Evolutionary conservation across 768 basidiomycete genomes (phyloP).

Genomic region (Ramaria rubella): DNA sequence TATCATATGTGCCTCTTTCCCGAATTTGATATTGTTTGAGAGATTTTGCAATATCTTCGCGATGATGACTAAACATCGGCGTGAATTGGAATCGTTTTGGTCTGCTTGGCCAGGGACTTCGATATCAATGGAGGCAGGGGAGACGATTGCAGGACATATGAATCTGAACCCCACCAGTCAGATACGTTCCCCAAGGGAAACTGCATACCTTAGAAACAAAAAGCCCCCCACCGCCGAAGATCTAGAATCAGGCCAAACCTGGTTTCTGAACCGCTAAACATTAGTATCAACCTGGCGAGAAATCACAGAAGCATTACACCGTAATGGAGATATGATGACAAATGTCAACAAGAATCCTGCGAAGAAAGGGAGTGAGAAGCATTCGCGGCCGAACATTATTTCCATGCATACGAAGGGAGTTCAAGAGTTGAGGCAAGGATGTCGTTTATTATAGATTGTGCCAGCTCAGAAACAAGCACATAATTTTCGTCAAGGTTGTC

Average conservation of each 20-base stretch:
- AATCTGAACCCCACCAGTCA: constrained; percentile 43
- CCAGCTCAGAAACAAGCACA: constrained; percentile 63
- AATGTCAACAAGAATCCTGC: constrained; percentile 79
- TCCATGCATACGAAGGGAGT: constrained; percentile 61
- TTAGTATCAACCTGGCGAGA: neutral
- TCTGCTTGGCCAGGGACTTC: constrained; percentile 45
- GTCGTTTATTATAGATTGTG: constrained; percentile 67
- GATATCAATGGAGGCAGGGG: constrained; percentile 79
- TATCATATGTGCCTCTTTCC: constrained; percentile 84
- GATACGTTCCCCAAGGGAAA: neutral
- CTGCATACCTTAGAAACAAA: constrained; percentile 76
- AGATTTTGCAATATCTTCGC: constrained; percentile 91
- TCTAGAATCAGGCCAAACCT: constrained; percentile 72
- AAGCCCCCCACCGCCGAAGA: constrained; percentile 83
- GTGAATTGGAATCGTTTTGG: constrained; percentile 36
- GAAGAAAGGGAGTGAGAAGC: constrained; percentile 8
- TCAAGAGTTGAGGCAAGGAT: constrained; percentile 63
- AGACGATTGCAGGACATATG: constrained; percentile 84
- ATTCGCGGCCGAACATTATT: neutral
- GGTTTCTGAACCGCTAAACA: constrained; percentile 36
- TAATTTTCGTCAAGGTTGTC: constrained; percentile 56
- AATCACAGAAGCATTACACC: constrained; percentile 48
- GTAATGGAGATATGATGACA: constrained; percentile 71
- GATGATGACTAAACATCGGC: constrained; percentile 76
- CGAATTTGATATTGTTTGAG: constrained; percentile 91